phyloP scores from a whole-genome alignment of 257 asterid species.

The Marsdenia floribunda region DNA sequence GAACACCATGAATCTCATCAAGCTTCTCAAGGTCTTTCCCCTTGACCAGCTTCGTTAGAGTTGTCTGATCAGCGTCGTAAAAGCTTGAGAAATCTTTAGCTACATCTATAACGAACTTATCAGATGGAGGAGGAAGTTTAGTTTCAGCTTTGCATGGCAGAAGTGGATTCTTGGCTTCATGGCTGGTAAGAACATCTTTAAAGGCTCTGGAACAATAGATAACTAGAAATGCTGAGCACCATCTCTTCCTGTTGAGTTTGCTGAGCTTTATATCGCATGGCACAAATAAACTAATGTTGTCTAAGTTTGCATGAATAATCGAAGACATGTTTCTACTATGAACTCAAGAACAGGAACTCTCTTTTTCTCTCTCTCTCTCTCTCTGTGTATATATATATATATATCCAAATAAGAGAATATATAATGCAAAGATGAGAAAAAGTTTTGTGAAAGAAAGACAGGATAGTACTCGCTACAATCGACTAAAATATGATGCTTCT shows the following conservation, averaged over 20 bases:
- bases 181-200: constrained; percentile 2
- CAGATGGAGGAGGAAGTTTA: neutral
- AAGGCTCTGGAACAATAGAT: constrained; percentile 32
- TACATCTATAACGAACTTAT: constrained; percentile 8
- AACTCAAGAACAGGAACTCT: neutral
- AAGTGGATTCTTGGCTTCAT: neutral
- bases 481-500: no score
- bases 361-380: no score
- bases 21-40: constrained; percentile 26
- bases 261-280: neutral
- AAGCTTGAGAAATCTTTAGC: constrained; percentile 5
- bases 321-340: neutral
- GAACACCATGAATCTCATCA: constrained; percentile 24
- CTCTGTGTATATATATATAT: no score
- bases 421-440: no score
- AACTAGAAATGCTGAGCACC: constrained; percentile 25
- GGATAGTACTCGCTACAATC: no score
- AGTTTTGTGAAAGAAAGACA: no score
- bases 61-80: constrained; percentile 14
- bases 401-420: no score
- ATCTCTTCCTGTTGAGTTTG: constrained; percentile 14
- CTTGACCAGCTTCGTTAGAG: constrained; percentile 30
- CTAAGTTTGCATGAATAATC: constrained; percentile 7
- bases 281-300: neutral
- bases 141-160: neutral